Conservation (phyloP, 139 green algal genomes). For the Penium margaritaceum region DNA sequence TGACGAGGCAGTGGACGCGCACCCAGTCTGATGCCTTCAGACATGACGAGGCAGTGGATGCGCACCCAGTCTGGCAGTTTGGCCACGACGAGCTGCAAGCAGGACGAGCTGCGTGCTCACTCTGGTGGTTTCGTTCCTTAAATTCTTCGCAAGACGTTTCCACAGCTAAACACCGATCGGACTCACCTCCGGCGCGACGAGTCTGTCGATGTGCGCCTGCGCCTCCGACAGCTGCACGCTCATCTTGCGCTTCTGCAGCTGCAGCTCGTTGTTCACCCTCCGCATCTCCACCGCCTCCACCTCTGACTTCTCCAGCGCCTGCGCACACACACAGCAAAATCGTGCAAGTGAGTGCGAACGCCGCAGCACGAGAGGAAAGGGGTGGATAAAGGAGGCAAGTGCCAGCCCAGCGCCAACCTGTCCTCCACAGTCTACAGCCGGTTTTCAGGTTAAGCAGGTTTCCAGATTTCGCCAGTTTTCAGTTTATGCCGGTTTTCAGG, state of each 20-base stretch:
- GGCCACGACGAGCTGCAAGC: not conserved
- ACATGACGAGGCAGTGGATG: not conserved
- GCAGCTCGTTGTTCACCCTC: slow-evolving; percentile 26
- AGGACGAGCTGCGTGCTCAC: not conserved
- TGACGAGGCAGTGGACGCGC: not conserved
- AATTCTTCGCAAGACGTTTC: not conserved
- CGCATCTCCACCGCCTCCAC: slow-evolving; percentile 23
- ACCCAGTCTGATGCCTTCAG: not conserved
- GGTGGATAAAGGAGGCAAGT: too few species aligned
- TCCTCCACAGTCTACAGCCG: too few species aligned
- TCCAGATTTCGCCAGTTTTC: too few species aligned
- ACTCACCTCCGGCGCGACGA: slow-evolving; percentile 19
- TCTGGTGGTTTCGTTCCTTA: not conserved
- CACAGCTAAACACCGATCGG: too few species aligned
- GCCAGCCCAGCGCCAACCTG: too few species aligned
- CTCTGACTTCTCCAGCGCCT: slow-evolving; percentile 18
- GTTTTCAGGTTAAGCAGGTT: too few species aligned
- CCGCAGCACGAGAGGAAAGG: too few species aligned
- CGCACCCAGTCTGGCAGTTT: not conserved
- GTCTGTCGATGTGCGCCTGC: not conserved
- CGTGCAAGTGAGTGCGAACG: too few species aligned
- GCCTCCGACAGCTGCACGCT: slow-evolving; percentile 32
- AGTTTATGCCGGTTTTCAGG: too few species aligned
- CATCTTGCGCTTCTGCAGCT: slow-evolving; percentile 35
- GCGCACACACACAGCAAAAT: too few species aligned